Base-by-base conservation (phyloP, 306 rosid genomes). In the Malus fusca region DNA sequence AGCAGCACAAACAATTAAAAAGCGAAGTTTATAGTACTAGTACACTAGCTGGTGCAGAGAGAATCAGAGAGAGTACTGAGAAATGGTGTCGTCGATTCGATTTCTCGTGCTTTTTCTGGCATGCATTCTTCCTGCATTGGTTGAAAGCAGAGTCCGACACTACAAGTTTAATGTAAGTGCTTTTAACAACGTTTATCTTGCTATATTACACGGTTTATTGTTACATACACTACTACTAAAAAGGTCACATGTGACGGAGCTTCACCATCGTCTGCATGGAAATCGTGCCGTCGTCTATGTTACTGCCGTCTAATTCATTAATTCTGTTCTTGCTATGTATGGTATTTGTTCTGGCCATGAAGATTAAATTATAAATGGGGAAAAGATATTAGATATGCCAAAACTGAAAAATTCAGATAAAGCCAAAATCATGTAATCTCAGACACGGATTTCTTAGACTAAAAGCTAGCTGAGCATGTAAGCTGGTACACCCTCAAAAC, bases 81-180 rank as follows among this genome's bases (percentile, higher is more conserved):
- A 60, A 75, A 93, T 93, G 98, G 84, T 23, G 40, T 85, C 73
- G 48, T 72, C 85, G 84, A 59, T 84, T 85, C 82, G 85, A 48
- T 21, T 82, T 43, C 56, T 90, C 19, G 73, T 72, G 48, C 40
- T 92, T 75, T 83, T 92, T n/a, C 52, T 84, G 74, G 79, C 82
- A 19, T 90, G 87, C 81, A 64, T 92, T 85, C 80, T 85, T 70
- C 97, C 97, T 26, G 89, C 78, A 81, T 73, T 90, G 79, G 91
- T 94, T 12, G 86, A 94, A 48, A 90, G 92, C 87, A 89, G 77
- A 73, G 85, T 92, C 28, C 89, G 97, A 8, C 86, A 87, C 59
- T 94, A 85, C 90, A 90, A 80, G 77, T 92, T 94, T 56, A 79
- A 92, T 81, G 98, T 94, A 82, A 90, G 98, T 59, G 2, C 14